Evolutionary conservation across 2,329 filamentous ascomycete genomes (phyloP).

Genomic region (Pyrenochaeta sp.): DNA sequence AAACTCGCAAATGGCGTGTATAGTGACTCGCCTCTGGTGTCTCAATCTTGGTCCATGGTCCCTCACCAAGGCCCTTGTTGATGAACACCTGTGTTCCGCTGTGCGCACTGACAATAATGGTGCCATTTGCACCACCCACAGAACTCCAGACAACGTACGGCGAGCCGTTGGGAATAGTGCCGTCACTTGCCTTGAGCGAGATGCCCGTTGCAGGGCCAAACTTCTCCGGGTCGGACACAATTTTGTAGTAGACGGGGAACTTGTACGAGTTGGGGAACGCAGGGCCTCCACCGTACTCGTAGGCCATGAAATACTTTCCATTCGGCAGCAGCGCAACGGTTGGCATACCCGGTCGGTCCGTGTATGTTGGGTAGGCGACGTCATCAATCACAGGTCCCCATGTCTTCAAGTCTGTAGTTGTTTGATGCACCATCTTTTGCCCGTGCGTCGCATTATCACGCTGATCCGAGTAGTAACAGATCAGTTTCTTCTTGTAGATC

Average conservation of each 20-base stretch:
- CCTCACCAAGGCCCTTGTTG: constrained; percentile 56
- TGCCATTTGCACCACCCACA: constrained; percentile 58
- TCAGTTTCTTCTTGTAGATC: constrained; percentile 65
- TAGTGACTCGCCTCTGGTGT: constrained; percentile 56
- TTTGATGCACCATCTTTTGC: constrained; percentile 74
- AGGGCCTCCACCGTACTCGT: constrained; percentile 67
- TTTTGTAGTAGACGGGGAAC: constrained; percentile 64
- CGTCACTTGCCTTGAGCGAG: constrained; percentile 56
- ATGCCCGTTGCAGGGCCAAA: constrained; percentile 55
- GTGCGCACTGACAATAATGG: constrained; percentile 58
- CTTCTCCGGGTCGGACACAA: constrained; percentile 56
- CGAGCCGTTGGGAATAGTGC: constrained; percentile 55
- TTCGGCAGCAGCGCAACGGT: constrained; percentile 67
- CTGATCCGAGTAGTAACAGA: constrained; percentile 77
- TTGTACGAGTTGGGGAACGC: constrained; percentile 42
- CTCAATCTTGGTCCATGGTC: constrained; percentile 55
- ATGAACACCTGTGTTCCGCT: constrained; percentile 55
- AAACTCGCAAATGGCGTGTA: constrained; percentile 56
- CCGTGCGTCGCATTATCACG: constrained; percentile 68
- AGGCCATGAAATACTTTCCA: constrained; percentile 69
- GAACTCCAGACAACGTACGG: constrained; percentile 64
- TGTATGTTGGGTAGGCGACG: constrained; percentile 69
- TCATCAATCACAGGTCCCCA: constrained; percentile 71
- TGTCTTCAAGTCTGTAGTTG: constrained; percentile 64
- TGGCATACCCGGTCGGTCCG: constrained; percentile 73